A percentile compares a stretch with the other conserved stretches of the same genome.
These are phyloP conservation scores for Brasilioporus rufonigricans DNA, from an alignment of 768 basidiomycete species.

Conservation along the genomic window DNA sequence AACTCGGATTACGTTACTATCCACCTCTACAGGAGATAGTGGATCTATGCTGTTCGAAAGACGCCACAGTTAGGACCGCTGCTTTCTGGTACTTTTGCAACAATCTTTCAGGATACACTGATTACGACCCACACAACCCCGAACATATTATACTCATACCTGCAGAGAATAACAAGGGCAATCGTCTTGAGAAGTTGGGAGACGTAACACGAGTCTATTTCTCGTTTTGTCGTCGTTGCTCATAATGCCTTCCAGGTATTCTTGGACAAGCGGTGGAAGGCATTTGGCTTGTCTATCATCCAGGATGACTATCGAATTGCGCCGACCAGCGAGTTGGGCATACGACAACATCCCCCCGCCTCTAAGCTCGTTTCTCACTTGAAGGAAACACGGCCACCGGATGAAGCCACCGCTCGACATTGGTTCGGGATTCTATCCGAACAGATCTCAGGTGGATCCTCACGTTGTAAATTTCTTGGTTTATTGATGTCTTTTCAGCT, in stretches of 20 bases:
- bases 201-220: background rate
- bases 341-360: background rate
- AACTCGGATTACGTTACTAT: background rate
- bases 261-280: background rate
- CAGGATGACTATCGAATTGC: background rate
- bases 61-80: background rate
- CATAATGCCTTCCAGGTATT: background rate
- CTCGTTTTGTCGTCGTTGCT: background rate
- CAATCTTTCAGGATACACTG: background rate
- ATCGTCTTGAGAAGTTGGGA: background rate
- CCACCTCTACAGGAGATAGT: background rate
- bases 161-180: background rate
- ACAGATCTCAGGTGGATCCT: background rate
- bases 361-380: background rate
- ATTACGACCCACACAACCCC: background rate
- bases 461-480: too few species aligned
- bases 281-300: background rate
- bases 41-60: background rate
- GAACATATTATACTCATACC: background rate
- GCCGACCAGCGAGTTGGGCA: background rate
- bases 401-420: background rate
- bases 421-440: background rate
- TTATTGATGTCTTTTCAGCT: background rate
- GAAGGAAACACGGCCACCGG: background rate
- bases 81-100: background rate